Conservation (phyloP, 129 eudicot genomes). For the Flaveria trinervia region DNA sequence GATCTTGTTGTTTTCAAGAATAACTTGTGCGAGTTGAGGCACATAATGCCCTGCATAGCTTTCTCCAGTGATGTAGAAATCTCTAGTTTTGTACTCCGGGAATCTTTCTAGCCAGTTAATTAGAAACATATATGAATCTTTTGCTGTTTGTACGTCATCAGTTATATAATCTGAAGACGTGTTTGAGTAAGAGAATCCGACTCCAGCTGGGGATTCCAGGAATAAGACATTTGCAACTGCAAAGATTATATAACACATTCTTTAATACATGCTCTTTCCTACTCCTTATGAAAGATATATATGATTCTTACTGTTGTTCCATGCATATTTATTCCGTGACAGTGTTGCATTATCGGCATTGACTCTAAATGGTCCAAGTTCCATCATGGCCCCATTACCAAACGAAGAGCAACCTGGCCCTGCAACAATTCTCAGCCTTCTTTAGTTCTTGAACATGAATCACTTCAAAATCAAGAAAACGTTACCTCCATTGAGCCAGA, state of each 20-base stretch:
- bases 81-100: slow-evolving; percentile 61
- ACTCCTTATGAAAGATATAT: not conserved
- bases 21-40: slow-evolving; percentile 65
- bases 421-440: slow-evolving; percentile 14
- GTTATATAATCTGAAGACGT: slow-evolving; percentile 48
- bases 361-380: slow-evolving; percentile 65
- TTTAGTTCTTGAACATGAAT: not conserved
- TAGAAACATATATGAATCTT: slow-evolving; percentile 55
- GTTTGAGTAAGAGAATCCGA: slow-evolving; percentile 67
- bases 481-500: slow-evolving; percentile 84
- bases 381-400: slow-evolving; percentile 57
- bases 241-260: not conserved
- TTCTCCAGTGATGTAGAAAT: slow-evolving; percentile 57
- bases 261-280: not conserved
- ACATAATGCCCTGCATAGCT: slow-evolving; percentile 68
- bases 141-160: slow-evolving; percentile 51
- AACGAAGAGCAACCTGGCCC: slow-evolving; percentile 73
- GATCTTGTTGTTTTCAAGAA: slow-evolving; percentile 56
- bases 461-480: not conserved
- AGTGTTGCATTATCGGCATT: slow-evolving; percentile 48
- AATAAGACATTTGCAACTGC: slow-evolving; percentile 67
- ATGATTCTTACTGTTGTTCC: slow-evolving; percentile 49
- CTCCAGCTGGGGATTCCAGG: slow-evolving; percentile 72
- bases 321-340: slow-evolving; percentile 46
- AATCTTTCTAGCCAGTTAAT: slow-evolving; percentile 62